A percentile compares a stretch with the other conserved stretches of the same genome.
Evolutionary conservation across 495 filamentous ascomycete species (phyloP).

Genomic region (Oidiodendron maius): DNA sequence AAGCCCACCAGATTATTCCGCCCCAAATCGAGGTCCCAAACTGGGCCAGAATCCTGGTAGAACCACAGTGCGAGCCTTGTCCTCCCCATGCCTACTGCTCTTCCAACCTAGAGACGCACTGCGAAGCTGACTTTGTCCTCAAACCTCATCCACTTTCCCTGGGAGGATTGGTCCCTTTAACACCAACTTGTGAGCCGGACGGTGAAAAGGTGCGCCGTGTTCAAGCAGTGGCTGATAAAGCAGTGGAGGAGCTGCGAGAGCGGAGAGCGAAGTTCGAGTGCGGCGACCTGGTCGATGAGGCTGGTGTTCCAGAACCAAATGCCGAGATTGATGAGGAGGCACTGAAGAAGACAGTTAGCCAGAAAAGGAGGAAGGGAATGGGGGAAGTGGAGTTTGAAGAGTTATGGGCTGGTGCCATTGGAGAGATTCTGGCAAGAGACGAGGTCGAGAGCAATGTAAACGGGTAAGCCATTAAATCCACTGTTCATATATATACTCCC

Average conservation of each 20-base stretch:
- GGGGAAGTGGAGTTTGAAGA: slow-evolving; percentile 86
- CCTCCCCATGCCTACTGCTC: slow-evolving; percentile 89
- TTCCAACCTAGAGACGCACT: slow-evolving; percentile 64
- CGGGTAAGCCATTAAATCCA: slow-evolving; percentile 56
- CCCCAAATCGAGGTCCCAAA: slow-evolving; percentile 46
- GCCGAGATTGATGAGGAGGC: slow-evolving; percentile 68
- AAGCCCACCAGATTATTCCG: slow-evolving; percentile 40
- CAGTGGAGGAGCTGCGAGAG: slow-evolving; percentile 81
- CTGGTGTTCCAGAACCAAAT: slow-evolving; percentile 49
- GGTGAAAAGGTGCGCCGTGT: slow-evolving; percentile 85
- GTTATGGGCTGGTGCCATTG: slow-evolving; percentile 80
- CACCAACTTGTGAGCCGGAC: slow-evolving; percentile 93
- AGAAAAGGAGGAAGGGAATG: slow-evolving; percentile 73
- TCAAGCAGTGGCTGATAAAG: slow-evolving; percentile 79
- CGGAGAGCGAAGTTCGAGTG: slow-evolving; percentile 87
- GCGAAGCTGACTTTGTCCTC: slow-evolving; percentile 82
- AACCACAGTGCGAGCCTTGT: slow-evolving; percentile 87
- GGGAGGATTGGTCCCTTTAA: slow-evolving; percentile 73
- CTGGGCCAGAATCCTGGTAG: slow-evolving; percentile 57
- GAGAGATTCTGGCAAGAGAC: slow-evolving; percentile 74
- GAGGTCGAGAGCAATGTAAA: slow-evolving; percentile 67
- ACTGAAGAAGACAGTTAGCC: slow-evolving; percentile 66
- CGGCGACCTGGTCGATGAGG: slow-evolving; percentile 60
- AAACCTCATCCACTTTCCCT: slow-evolving; percentile 79
- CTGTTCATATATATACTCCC: too few relatives aligned